Evolutionary conservation across 192 early-diverging fungal genomes (phyloP), one percentile per base, ranked within the genome.

Genomic region (Entrophospora sp.): DNA sequence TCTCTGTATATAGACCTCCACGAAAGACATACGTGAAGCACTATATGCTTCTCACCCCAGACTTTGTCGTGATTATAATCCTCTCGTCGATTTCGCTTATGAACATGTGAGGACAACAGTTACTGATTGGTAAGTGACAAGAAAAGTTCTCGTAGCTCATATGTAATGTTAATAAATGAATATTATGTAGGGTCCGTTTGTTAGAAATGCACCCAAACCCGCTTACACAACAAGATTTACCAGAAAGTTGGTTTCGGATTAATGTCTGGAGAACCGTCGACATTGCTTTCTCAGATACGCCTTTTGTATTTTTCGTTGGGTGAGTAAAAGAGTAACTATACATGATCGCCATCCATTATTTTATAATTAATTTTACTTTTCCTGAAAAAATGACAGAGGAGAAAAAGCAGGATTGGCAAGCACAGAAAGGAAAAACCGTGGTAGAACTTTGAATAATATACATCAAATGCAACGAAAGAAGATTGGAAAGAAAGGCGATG

Each of bases 21-120:
- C 20, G 13, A 61, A 61, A 43, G 59, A 36, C 10, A 61, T 61
- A 59, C 36, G 32, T 8, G 32, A 61, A 18, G 59, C 36, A 28
- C 59, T 61, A 13, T 42, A 61, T 36, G 24, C 22, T 42, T 25
- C 16, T n/a, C 18, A 61, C 42, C 59, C 36, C 36, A 1, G 36
- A 20, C 6, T 61, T 24, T 36, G 59, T 22, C 30, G 24, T 32
- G 36, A 61, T 61, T 61, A 61, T 2, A 22, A 61, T 61, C 59
- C 59, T 42, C 8, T 42, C 2, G 14, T 36, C 16, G 36, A 61
- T 43, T 61, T 61, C 14, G 4, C 59, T 5, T 35, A 57, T 20
- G 59, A 61, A 43, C 59, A 61, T 42, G 59, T 61, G 59, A 61
- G 59, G 14, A 61, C 37, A 13, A 61, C 59, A 61, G 59, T 61